Percentiles rank a stretch among this genome's conserved stretches.
These are phyloP conservation scores for Acarospora socialis DNA, from an alignment of 2,329 filamentous ascomycete species.

Conservation along the genomic window DNA sequence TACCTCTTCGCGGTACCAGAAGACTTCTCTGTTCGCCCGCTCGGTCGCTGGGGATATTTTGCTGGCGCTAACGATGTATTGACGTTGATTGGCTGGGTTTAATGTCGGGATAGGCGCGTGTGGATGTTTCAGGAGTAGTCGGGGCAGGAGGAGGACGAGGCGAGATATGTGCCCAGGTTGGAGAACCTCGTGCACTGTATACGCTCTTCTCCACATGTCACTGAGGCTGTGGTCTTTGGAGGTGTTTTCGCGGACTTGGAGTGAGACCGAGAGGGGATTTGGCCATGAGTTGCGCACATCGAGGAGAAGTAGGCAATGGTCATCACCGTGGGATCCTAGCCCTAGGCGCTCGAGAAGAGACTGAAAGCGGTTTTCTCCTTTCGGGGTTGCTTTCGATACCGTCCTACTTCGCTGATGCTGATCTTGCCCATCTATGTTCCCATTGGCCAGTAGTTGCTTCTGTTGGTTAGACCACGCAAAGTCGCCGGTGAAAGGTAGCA, in stretches of 20 bases:
- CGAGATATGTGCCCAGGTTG: constrained; percentile 53
- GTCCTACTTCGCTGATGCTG: not conserved
- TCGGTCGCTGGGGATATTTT: constrained; percentile 70
- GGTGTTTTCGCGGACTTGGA: constrained; percentile 33
- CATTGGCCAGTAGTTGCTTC: constrained; percentile 3
- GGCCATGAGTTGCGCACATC: constrained; percentile 89
- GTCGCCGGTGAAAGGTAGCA: constrained; percentile 55
- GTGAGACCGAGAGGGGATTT: constrained; percentile 53
- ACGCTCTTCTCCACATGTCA: constrained; percentile 18
- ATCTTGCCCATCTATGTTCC: not conserved
- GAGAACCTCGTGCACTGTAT: constrained; percentile 31
- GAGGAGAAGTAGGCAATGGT: constrained; percentile 65
- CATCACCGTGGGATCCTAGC: constrained; percentile 31
- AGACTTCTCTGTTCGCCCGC: constrained; percentile 62
- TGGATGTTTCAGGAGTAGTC: constrained; percentile 62
- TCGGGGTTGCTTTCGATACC: constrained; percentile 7
- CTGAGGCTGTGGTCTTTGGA: constrained; percentile 7
- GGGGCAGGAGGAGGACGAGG: constrained; percentile 59
- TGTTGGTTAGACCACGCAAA: constrained; percentile 47
- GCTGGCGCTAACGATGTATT: constrained; percentile 72
- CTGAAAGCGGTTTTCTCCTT: constrained; percentile 29
- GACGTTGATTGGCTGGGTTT: constrained; percentile 62
- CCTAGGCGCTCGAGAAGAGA: constrained; percentile 30
- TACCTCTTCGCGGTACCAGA: constrained; percentile 81
- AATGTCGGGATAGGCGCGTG: constrained; percentile 65